phyloP scores from a whole-genome alignment of 352 stramenopile species.

The Albugo candida region DNA sequence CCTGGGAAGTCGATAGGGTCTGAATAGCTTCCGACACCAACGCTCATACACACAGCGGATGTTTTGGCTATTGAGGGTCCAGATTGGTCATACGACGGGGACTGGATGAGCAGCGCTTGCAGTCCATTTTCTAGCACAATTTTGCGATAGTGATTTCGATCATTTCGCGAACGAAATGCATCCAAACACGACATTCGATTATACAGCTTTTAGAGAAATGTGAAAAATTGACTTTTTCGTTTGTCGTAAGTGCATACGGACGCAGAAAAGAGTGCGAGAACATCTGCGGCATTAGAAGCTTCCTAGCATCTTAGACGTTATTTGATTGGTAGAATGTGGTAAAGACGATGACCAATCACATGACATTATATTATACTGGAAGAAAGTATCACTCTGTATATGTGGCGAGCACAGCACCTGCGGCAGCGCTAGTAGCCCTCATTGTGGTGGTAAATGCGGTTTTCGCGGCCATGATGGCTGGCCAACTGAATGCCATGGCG shows the following conservation, averaged over 20 bases:
- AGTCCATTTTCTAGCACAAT: constrained; percentile 44
- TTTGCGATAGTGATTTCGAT: constrained; percentile 55
- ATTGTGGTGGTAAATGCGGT: constrained; percentile 56
- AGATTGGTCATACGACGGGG: neutral
- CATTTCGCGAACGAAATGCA: constrained; percentile 25
- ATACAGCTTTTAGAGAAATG: too few relatives aligned
- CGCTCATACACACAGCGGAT: constrained; percentile 16
- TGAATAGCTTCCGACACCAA: constrained; percentile 18
- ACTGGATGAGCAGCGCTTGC: constrained; percentile 35
- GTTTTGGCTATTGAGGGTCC: neutral
- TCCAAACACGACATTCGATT: constrained; percentile 13
- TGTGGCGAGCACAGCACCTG: constrained; percentile 17
- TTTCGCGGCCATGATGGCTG: constrained; percentile 37
- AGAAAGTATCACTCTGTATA: neutral
- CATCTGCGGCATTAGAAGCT: neutral
- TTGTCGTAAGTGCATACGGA: neutral
- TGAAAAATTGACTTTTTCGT: too few relatives aligned
- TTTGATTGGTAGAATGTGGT: neutral
- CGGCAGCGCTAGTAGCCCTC: constrained; percentile 34
- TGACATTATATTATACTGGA: neutral
- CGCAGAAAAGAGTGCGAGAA: neutral
- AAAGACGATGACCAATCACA: neutral
- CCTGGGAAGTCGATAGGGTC: constrained; percentile 13
- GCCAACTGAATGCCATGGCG: constrained; percentile 41
- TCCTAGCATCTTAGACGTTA: neutral